Base-by-base conservation (phyloP, 371 early-diverging fungal species). In the Parasitella parasitica region DNA sequence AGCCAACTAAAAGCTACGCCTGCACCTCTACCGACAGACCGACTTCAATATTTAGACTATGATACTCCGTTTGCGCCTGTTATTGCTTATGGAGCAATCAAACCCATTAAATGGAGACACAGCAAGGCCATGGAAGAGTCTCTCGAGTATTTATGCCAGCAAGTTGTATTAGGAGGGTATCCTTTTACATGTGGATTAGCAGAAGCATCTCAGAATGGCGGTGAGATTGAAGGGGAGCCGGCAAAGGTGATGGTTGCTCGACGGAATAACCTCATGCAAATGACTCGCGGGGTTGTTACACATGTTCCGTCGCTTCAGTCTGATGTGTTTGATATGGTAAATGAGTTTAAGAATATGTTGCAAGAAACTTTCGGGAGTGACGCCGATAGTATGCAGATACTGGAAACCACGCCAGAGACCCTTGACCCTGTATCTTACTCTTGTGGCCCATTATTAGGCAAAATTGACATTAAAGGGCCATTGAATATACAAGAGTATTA, bases 121-220 rank as follows among this genome's bases (percentile, higher is more conserved):
- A 63, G 41, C 15, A 34, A 54, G 20, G 58, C 58, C 34, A 56
- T 69, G 60, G 37, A 36, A 11, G 43, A 53, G 28, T 64, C 76
- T 9, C 32, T 78, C 4, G 74, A 73, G 27, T 67, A 63, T 35
- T 52, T 85, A 1, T 85, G 82, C 50, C 78, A 80, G 34, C 85
- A 83, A 30, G 77, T 76, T 3, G 65, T 81, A 0, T 58, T 78
- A 34, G 85, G 85, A 13, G 85, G 79, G 0, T 85, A 85, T 63
- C 85, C 85, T 16, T 82, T 85, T 58, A 58, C 74, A 1, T 80
- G 82, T 15, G 72, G 66, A 2, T 63, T 78, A 24, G 72, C 77
- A 18, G 78, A 76, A 27, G 70, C 72, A 4, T 66, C 75, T 0
- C 72, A 63, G 2, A 66, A 69, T 8, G 75, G 77, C 2, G 72